Evolutionary conservation across 1,284 basidiomycete genomes (phyloP), one percentile per base, ranked within the genome.

Genomic region (Marasmius oreades): DNA sequence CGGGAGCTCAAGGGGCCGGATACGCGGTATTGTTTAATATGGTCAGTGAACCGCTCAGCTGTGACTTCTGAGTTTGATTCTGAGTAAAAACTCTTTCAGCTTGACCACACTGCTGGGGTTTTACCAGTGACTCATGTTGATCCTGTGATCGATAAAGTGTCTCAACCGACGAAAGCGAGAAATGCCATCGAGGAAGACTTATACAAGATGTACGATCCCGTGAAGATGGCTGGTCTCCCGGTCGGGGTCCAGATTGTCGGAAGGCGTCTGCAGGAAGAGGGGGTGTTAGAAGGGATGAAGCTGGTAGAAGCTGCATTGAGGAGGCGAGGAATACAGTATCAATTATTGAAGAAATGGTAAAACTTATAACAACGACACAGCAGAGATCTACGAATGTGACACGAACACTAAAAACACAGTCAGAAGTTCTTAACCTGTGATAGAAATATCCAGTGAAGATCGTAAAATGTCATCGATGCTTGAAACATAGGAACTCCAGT

Each of bases 211-310:
- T 90, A 89, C 64, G 77, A 88, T 61, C 72, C 84, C 1, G 56
- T 65, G 0, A 75, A 76, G 62, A 89, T 88, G 86, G 70, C 78
- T 18, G 86, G 85, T 0, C 70, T 90, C 42, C 86, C 88, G 0
- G 76, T 90, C 0, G 86, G 83, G 0, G 74, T 90, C 31, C 85
- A 89, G 68, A 67, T 88, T 3, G 77, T 85, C 2, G 82, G 82
- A 0, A 72, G 73, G 52, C 73, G 77, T 14, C 77, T 80, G 47
- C 80, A 88, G 57, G 88, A 90, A 57, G 87, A 90, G 70, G 81
- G 80, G 26, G 77, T 79, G 16, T 59, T 78, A 57, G 79, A 72
- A 60, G 79, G 69, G 1, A 78, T 78, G 78, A 78, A 75, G 58
- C 56, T 77, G 39, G 68, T 79, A 2, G 64, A 74, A 37, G 56